Base-by-base conservation (phyloP, 169 alveolate species). In the Plasmodium relictum region DNA sequence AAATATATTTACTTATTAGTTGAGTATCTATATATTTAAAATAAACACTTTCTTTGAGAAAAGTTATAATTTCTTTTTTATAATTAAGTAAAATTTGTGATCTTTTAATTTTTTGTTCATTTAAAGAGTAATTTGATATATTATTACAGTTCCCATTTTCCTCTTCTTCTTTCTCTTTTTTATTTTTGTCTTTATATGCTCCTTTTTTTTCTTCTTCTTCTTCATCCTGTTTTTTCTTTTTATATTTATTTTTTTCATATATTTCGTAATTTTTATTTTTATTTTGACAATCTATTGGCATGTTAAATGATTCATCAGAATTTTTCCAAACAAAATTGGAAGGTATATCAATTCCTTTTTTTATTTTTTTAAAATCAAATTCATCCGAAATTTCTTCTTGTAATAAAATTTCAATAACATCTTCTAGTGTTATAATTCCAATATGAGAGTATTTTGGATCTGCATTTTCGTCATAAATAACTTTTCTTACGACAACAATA, bases 391-490 rank as follows among this genome's bases (percentile, higher is more conserved):
- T 80, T 44, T 80, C 90, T 56, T 80, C 90, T 41, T 80, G 90
- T 45, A 80, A 58, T 52, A 80, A 66, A 5, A 80, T 66, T 66
- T 80, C 90, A 2, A 80, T 80, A n/a, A 80, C 90, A 54, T 80
- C 90, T 18, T 87, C 93, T 39, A 94, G 31, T 37, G 96, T 94
- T 37, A 92, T 88, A 2, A 94, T 94, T 0, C 96, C 96, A 10
- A 92, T 86, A 39, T 94, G 96, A 26, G 91, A 52, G 74, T 94
- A 94, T 12, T 39, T 37, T 4, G 96, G 96, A 44, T 94, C 96
- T 39, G 88, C 92, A 45, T 71, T 59, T 10, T 91, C 92, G 54
- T 85, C 58, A 48, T 68, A 58, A 14, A 89, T 66, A 6, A 88
- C 95, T 24, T 92, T 88, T 41, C 96, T 86, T 0, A 94, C 96